Evolutionary conservation across 306 rosid species (phyloP), one percentile per base, ranked within the genome.

Genomic region (Quillaja saponaria): DNA sequence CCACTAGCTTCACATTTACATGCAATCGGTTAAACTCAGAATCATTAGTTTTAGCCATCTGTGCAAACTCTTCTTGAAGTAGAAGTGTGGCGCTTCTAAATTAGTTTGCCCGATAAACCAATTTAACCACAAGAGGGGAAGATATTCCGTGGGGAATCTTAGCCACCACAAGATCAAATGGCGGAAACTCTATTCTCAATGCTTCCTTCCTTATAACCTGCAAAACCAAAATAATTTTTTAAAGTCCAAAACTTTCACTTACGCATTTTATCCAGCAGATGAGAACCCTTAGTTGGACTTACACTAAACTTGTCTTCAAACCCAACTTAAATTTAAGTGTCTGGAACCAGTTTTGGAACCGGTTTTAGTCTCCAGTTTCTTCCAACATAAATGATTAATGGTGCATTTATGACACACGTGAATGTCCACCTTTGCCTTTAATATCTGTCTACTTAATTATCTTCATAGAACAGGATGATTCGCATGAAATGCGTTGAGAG

Each of bases 71-170:
- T 54, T 89, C 89, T 48, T 92, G 96, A 4, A 92, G 86, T 10
- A 92, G 83, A 68, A 92, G 89, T n/a, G 99, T 89, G 10, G 96
- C 87, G 34, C 96, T 81, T 44, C 94, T 68, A 61, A 84, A 92
- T 19, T 53, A 71, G 17, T 35, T 66, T 10, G 75, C 11, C 11
- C 84, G 87, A 34, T 82, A 86, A 33, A 82, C 77, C 58, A 92
- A 69, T 50, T 84, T 92, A 14, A 73, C 76, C 67, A 92, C 68
- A 0, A 92, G 84, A 47, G 99, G 84, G 6, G 96, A 89, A 33
- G 95, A 86, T 71, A 92, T 92, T 44, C 85, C 81, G 6, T 89
- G 86, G 1, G 99, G 95, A 66, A 92, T 84, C 77, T 92, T 92
- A 5, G 96, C 99, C 35, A 92, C 95, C 1, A 89, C 86, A 20